Evolutionary conservation across 441 rosid genomes (phyloP), one percentile per base, ranked within the genome.

Genomic region (Populus hybrid): DNA sequence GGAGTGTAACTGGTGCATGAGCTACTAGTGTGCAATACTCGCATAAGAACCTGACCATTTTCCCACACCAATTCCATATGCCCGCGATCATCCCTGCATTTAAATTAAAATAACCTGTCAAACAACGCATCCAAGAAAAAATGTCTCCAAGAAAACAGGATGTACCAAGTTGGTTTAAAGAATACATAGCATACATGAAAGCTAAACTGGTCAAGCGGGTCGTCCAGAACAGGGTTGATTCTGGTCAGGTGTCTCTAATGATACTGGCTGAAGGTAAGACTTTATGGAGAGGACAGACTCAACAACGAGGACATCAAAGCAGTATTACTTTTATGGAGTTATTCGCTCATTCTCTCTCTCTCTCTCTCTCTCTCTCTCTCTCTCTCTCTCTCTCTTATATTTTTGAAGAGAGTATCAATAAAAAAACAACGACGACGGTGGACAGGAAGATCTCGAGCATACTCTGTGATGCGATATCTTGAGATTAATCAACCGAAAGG

Each of bases 11-110:
- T 67, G 10, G 32, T 5, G 76, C 72, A 40, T 24, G 82, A 38
- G 28, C 73, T 42, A 40, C 21, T 75, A 36, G 70, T 69, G 8
- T 88, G 46, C 26, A 67, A 67, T 66, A 81, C 79, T 35, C 82
- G 82, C 19, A 23, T 21, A 1, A 34, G 40, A 79, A 82, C 59
- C 68, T 79, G 84, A 35, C 89, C 89, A 66, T 83, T 77, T 80
- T 79, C 82, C 84, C 86, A 79, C 50, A 74, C 78, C 36, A 89
- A 84, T 67, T 90, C 93, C 76, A 66, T 46, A 59, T 75, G 53
- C 23, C 79, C 88, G 70, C 77, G 81, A 67, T 77, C 76, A 32
- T 32, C 50, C 81, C 93, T 89, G 87, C 83, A 76, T 8, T 12
- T 46, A 32, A 71, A 77, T 75, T 32, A 36, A 68, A 63, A 34